A percentile compares a stretch with the other conserved stretches of the same genome.
Evolutionary conservation across 352 stramenopile genomes (phyloP).

Genomic region (Pythium rhizo-oryzae): DNA sequence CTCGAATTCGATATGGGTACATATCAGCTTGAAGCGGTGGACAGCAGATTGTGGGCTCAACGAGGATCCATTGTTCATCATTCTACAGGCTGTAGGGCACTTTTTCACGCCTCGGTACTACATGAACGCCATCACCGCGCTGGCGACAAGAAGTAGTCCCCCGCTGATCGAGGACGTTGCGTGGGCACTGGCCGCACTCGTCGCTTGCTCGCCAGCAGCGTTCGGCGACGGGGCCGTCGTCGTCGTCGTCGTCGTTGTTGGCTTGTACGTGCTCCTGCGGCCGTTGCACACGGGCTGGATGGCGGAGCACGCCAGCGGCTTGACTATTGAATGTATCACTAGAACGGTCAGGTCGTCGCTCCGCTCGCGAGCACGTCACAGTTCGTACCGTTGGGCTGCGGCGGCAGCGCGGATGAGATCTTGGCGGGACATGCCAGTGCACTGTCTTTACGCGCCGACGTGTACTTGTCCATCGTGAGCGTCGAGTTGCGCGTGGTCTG

Average conservation of each 20-base stretch:
- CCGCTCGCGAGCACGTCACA: neutral
- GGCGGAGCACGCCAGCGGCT: slow-evolving; percentile 43
- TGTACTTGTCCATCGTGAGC: slow-evolving; percentile 43
- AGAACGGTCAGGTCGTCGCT: neutral
- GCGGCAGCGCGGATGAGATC: slow-evolving; percentile 45
- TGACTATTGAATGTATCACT: slow-evolving; percentile 1
- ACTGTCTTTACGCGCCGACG: slow-evolving; percentile 32
- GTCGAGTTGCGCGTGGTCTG: slow-evolving; percentile 51
- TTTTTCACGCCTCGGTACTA: neutral
- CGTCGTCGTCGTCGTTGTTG: neutral
- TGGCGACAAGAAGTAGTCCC: neutral
- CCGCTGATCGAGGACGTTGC: neutral
- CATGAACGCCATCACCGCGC: neutral
- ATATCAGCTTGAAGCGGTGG: slow-evolving; percentile 1
- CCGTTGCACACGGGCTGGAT: slow-evolving; percentile 43
- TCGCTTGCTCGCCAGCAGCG: neutral
- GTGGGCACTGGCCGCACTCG: neutral
- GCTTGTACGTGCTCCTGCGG: slow-evolving; percentile 5
- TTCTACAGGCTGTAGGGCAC: no score
- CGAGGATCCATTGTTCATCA: no score
- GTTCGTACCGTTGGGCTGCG: slow-evolving; percentile 36
- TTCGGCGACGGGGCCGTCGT: neutral
- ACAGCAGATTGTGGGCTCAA: neutral
- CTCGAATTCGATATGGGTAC: slow-evolving; percentile 7
- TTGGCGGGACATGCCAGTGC: slow-evolving; percentile 47